phyloP scores from a whole-genome alignment of 139 green algal genomes.

The Tetraselmis chui region DNA sequence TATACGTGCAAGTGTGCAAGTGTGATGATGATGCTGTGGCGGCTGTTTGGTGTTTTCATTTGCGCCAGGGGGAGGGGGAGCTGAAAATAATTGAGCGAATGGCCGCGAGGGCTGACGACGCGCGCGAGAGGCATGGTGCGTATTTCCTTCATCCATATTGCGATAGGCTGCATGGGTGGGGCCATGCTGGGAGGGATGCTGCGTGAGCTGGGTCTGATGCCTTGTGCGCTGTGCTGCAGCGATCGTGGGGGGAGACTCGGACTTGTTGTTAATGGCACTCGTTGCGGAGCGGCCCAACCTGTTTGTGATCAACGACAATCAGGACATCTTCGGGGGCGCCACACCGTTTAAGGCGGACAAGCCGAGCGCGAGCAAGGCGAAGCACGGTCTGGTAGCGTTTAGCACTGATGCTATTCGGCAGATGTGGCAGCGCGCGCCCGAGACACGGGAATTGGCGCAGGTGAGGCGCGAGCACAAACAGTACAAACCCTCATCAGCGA shows the following conservation, averaged over 20 bases:
- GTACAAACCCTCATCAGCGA: too few relatives aligned
- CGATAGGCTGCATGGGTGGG: too few relatives aligned
- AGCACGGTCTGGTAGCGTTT: not conserved
- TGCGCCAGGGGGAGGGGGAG: conserved; percentile 84
- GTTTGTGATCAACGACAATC: conserved; percentile 29
- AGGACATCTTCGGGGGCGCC: not conserved
- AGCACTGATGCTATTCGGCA: not conserved
- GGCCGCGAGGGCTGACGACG: conserved; percentile 23
- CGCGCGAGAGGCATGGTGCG: conserved; percentile 51
- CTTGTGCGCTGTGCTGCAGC: conserved; percentile 17
- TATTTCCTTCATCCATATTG: too few relatives aligned
- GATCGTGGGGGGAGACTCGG: conserved; percentile 68
- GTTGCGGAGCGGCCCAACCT: conserved; percentile 23
- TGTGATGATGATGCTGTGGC: too few relatives aligned
- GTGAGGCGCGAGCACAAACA: not conserved
- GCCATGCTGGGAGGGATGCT: not conserved
- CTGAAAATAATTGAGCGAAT: conserved; percentile 77
- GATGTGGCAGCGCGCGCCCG: not conserved
- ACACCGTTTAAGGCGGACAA: not conserved
- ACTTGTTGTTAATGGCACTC: conserved; percentile 75
- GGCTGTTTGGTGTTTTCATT: too few relatives aligned
- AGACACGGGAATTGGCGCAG: not conserved
- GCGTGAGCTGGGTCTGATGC: too few relatives aligned
- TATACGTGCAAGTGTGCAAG: too few relatives aligned
- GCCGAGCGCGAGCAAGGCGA: not conserved